Evolutionary conservation across 495 filamentous ascomycete species (phyloP).

Genomic region (Neurospora hispaniola): DNA sequence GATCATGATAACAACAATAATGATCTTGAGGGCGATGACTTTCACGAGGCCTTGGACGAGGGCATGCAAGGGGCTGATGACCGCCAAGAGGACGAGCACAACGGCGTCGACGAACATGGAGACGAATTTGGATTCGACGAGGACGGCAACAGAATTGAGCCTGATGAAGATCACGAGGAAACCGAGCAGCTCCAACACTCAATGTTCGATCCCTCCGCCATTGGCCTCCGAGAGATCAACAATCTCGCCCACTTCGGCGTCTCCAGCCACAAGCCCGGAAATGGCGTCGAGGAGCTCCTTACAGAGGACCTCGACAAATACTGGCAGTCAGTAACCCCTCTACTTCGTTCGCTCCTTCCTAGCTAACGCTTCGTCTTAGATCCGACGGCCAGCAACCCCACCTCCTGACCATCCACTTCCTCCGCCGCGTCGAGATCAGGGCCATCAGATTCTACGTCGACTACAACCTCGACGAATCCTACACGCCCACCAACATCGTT

Average conservation of each 20-base stretch:
- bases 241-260: conserved; percentile 91
- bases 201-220: conserved; percentile 32
- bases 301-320: conserved; percentile 67
- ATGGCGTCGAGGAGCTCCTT: conserved; percentile 74
- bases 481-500: conserved; percentile 88
- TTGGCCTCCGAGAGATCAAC: conserved; percentile 78
- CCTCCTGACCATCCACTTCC: conserved; percentile 87
- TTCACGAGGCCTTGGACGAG: conserved; percentile 4
- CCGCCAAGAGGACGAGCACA: conserved; percentile 10
- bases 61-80: conserved; percentile 1
- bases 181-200: conserved; percentile 17
- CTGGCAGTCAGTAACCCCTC: conserved; percentile 61
- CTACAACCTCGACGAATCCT: conserved; percentile 84
- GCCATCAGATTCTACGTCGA: conserved; percentile 80
- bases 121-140: conserved; percentile 9
- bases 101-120: conserved; percentile 16
- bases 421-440: conserved; percentile 79
- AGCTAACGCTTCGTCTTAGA: conserved; percentile 8
- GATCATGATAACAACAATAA: neutral
- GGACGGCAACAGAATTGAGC: neutral
- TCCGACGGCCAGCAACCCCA: conserved; percentile 95
- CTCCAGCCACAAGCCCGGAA: conserved; percentile 82
- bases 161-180: conserved; percentile 16
- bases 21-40: neutral
- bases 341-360: neutral